Conservation (phyloP, 352 stramenopile genomes). For the Blastocystis sp. region DNA sequence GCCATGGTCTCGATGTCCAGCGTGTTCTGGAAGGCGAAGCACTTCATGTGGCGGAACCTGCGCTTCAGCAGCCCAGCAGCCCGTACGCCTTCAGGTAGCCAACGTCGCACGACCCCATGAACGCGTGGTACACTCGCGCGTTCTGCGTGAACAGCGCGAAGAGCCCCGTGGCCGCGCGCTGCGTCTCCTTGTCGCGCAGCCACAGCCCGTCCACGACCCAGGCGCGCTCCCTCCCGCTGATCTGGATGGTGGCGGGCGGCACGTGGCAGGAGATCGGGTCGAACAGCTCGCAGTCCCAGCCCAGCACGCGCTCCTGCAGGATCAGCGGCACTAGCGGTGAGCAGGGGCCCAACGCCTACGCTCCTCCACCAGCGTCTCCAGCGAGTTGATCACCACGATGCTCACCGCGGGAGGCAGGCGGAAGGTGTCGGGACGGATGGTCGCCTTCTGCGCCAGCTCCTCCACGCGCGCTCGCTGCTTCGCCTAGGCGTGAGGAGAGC, state of each 20-base stretch:
- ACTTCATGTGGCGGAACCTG: conserved; percentile 2
- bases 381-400: no score
- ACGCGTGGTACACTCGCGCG: neutral
- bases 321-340: no score
- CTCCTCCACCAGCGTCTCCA: no score
- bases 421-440: no score
- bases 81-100: neutral
- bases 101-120: conserved; percentile 1
- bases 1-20: neutral
- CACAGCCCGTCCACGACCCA: conserved; percentile 54
- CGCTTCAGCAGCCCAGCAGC: neutral
- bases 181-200: neutral
- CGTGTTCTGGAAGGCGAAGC: neutral
- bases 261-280: neutral
- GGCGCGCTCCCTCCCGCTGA: neutral
- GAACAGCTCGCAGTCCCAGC: conserved; percentile 43
- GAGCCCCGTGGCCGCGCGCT: neutral
- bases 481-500: no score
- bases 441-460: no score
- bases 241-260: conserved; percentile 24
- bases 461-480: no score
- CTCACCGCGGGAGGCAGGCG: no score
- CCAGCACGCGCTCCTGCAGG: neutral
- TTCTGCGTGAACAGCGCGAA: neutral
- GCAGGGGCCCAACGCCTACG: no score